These are phyloP conservation scores for Ophioceras dolichostomum DNA, from an alignment of 2,329 filamentous ascomycete genomes.

Conservation along the genomic window DNA sequence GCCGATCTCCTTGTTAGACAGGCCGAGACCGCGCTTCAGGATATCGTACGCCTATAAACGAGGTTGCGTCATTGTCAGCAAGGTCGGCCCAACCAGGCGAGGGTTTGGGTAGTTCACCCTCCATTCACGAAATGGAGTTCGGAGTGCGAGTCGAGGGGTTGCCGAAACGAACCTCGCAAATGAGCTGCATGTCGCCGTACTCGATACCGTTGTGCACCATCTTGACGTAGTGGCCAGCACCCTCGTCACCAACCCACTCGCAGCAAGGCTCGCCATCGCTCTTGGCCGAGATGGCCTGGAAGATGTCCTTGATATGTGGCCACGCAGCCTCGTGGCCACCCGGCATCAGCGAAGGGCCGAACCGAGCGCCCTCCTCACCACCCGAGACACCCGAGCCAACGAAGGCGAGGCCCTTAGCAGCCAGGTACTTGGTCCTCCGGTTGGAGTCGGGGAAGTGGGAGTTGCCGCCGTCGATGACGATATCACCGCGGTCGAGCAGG, in stretches of 20 bases:
- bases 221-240: slow-evolving; percentile 99
- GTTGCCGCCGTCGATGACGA: slow-evolving; percentile 99
- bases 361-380: slow-evolving; percentile 97
- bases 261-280: slow-evolving; percentile 95
- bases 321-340: slow-evolving; percentile 97
- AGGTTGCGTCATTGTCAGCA: slow-evolving; percentile 1
- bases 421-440: slow-evolving; percentile 85
- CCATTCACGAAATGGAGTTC: too few species aligned
- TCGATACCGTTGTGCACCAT: slow-evolving; percentile 99
- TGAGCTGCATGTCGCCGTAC: slow-evolving; percentile 99
- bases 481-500: slow-evolving; percentile 74
- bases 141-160: too few species aligned
- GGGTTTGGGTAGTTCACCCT: too few species aligned
- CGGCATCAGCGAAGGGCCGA: slow-evolving; percentile 95
- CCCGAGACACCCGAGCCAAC: slow-evolving; percentile 96
- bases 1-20: slow-evolving; percentile 88
- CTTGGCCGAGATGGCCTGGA: slow-evolving; percentile 96
- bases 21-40: slow-evolving; percentile 92
- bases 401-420: slow-evolving; percentile 80
- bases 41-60: slow-evolving; percentile 82
- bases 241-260: slow-evolving; percentile 99
- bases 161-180: slow-evolving; percentile 80
- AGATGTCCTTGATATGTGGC: slow-evolving; percentile 97
- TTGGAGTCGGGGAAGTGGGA: slow-evolving; percentile 99
- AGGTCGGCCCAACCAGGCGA: background rate